These are phyloP conservation scores for Globisporangium camurandrum DNA, from an alignment of 352 stramenopile species.

Conservation along the genomic window DNA sequence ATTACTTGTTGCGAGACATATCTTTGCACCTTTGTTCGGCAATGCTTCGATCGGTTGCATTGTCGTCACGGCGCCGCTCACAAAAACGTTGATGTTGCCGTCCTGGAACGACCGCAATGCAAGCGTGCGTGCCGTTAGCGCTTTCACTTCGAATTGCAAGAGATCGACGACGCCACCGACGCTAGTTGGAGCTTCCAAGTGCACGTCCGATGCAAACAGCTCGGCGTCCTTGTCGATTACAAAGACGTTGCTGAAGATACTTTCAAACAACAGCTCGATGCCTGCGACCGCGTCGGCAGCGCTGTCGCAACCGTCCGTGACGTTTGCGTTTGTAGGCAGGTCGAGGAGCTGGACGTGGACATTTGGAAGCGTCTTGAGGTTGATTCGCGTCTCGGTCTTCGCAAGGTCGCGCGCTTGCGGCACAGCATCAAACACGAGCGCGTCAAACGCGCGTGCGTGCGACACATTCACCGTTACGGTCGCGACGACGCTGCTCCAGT, in stretches of 20 bases:
- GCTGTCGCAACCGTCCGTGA: background rate
- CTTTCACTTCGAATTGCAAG: background rate
- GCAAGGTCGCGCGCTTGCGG: too few species aligned
- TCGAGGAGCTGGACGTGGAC: background rate
- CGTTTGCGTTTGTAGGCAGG: background rate
- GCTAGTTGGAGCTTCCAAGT: background rate
- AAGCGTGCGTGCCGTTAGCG: background rate
- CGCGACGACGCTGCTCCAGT: background rate
- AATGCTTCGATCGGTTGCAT: background rate
- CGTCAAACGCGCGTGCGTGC: background rate
- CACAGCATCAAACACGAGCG: background rate
- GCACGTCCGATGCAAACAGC: background rate
- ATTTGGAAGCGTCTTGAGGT: background rate
- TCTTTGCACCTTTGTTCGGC: background rate
- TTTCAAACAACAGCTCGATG: background rate
- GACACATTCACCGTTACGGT: background rate
- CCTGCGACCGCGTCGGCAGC: background rate
- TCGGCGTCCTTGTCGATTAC: background rate
- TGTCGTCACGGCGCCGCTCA: background rate
- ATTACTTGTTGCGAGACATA: background rate
- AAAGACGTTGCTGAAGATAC: background rate
- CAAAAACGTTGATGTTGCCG: background rate
- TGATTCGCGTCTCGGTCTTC: too few species aligned
- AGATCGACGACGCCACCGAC: conserved; percentile 45
- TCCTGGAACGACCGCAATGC: background rate